phyloP scores from a whole-genome alignment of 108 stramenopile species.

The Pinguiococcus pyrenoidosus region DNA sequence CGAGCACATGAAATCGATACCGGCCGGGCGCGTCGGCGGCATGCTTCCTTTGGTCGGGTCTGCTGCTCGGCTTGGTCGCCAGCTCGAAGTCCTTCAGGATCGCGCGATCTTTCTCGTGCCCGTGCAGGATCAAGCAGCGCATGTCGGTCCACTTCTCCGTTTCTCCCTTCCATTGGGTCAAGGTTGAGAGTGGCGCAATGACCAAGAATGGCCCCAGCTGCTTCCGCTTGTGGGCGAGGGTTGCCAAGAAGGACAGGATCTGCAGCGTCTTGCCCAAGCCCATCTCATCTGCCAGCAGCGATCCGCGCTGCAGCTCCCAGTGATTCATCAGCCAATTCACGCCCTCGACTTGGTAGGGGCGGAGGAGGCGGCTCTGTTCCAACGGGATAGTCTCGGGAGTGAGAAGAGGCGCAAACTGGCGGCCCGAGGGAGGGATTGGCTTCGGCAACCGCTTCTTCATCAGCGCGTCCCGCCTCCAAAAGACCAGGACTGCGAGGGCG shows the following conservation, averaged over 20 bases:
- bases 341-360: constrained; percentile 86
- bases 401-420: no score
- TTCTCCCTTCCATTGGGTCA: constrained; percentile 85
- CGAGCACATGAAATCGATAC: constrained; percentile 75
- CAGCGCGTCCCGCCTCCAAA: no score
- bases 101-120: constrained; percentile 69
- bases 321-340: constrained; percentile 92
- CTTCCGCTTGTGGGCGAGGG: constrained; percentile 19
- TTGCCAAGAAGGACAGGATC: constrained; percentile 77
- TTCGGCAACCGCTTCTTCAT: no score
- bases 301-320: constrained; percentile 73
- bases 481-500: no score
- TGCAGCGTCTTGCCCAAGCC: constrained; percentile 88
- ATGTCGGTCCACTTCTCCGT: constrained; percentile 73
- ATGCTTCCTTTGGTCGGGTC: constrained; percentile 3
- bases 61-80: constrained; percentile 48
- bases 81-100: constrained; percentile 73
- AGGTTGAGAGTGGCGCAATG: constrained; percentile 80
- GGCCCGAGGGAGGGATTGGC: no score
- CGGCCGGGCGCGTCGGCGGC: no score
- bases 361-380: no score
- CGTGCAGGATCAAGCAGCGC: constrained; percentile 87
- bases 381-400: no score
- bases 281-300: constrained; percentile 93
- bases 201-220: constrained; percentile 76